Evolutionary conservation across 73 alveolate genomes (phyloP).

Genomic region (Halteria grandinella): DNA sequence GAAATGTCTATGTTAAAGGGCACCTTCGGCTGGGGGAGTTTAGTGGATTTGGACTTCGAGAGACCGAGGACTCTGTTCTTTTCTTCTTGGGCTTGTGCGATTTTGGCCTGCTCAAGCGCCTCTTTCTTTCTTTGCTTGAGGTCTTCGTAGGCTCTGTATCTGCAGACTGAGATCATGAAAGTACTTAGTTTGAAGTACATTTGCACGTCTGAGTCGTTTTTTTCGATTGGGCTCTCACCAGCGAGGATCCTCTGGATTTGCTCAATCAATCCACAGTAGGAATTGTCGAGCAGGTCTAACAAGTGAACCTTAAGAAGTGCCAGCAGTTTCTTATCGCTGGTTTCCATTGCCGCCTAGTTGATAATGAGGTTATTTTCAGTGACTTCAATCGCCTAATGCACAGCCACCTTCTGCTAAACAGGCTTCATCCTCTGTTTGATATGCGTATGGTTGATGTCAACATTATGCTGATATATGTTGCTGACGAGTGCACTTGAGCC

Average conservation of each 20-base stretch:
- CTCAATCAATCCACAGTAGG: slow-evolving; percentile 72
- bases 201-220: slow-evolving; percentile 73
- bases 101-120: slow-evolving; percentile 11
- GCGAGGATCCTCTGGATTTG: slow-evolving; percentile 60
- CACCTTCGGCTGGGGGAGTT: slow-evolving; percentile 29
- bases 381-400: background rate
- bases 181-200: slow-evolving; percentile 72
- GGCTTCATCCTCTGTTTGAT: slow-evolving; percentile 12
- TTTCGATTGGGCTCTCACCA: slow-evolving; percentile 30
- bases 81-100: slow-evolving; percentile 46
- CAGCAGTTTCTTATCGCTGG: background rate
- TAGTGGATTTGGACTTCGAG: background rate
- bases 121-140: slow-evolving; percentile 27
- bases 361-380: too few relatives aligned
- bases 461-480: slow-evolving; percentile 16
- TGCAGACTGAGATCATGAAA: slow-evolving; percentile 61
- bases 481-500: slow-evolving; percentile 25
- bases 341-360: slow-evolving; percentile 5
- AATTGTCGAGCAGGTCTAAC: slow-evolving; percentile 67
- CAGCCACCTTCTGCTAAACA: background rate
- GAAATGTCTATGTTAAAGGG: slow-evolving; percentile 54
- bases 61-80: slow-evolving; percentile 2
- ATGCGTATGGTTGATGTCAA: slow-evolving; percentile 8
- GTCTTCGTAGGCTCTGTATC: slow-evolving; percentile 55
- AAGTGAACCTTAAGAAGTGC: background rate